Base-by-base conservation (phyloP, 2,329 filamentous ascomycete species). In the Cytospora leucostoma region DNA sequence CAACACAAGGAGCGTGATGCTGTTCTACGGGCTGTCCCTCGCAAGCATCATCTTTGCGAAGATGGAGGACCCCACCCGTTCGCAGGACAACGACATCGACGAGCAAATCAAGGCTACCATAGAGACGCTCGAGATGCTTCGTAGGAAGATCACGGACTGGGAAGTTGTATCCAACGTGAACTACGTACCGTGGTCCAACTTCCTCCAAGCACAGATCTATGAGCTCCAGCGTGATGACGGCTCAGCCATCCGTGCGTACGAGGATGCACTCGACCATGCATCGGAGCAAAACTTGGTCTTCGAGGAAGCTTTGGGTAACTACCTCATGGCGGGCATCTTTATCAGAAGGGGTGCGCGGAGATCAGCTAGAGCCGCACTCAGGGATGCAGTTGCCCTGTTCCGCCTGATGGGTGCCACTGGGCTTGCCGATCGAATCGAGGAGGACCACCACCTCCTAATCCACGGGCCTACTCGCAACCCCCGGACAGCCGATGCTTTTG, bases 281-380 rank as follows among this genome's bases (percentile, higher is more conserved):
- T 81, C 89, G 21, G 81, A 89, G 61, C 82, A 91, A 68, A 81
- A 82, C 51, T 89, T 90, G 66, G 71, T 83, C 2, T 83, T 92
- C 56, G 90, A 93, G 65, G 89, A 93, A 72, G 90, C 88, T 0
- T 79, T 92, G 1, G 85, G 86, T 17, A 89, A 90, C 70, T 90
- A 91, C 71, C 78, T 93, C 35, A 89, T 93, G 77, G 89, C 87
- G 1, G 88, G 88, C 11, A 88, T 87, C 71, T 85, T 92, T 66
- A 79, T 91, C 59, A 81, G 90, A 15, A 81, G 83, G 66, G 83
- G 84, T 13, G 87, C 89, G 4, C 81, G 85, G 47, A 79, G 91
- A 65, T 88, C 89, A 40, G 91, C 90, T 33, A 83, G 88, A 59
- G 83, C 86, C n/a, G 83, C 88, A 0, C 76, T 93, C 17, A 82